phyloP scores from a whole-genome alignment of 257 asterid species.

The Perilla frutescens region DNA sequence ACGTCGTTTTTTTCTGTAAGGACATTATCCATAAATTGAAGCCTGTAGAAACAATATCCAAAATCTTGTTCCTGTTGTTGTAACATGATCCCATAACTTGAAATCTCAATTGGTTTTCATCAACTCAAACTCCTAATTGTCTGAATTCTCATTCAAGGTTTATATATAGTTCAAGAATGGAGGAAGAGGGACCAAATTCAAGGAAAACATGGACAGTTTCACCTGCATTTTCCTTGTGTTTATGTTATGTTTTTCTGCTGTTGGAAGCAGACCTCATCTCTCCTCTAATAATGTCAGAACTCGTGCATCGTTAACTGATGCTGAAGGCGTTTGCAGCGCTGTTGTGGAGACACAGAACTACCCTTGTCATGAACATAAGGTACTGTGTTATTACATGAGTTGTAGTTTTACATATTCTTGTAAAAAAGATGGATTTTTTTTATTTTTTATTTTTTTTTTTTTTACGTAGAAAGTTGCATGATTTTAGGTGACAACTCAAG shows the following conservation, averaged over 20 bases:
- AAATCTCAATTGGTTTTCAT: neutral
- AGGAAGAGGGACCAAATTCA: neutral
- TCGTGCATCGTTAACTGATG: conserved; percentile 17
- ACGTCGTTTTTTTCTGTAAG: no score
- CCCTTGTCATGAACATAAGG: conserved; percentile 49
- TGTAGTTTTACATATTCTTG: neutral
- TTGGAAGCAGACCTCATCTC: conserved; percentile 32
- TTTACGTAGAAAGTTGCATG: neutral
- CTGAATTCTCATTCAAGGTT: conserved; percentile 4
- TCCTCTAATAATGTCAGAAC: neutral
- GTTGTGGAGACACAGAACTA: conserved; percentile 42
- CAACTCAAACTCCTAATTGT: conserved; percentile 18
- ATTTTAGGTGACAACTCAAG: conserved; percentile 45
- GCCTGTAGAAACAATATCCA: no score
- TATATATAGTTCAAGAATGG: conserved; percentile 14
- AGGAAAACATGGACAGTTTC: conserved; percentile 23
- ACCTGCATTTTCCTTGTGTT: conserved; percentile 15
- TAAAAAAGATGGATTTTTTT: no score
- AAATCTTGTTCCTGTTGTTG: no score
- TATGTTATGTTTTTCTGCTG: conserved; percentile 26
- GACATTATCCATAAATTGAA: no score
- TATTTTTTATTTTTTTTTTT: neutral
- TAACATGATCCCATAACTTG: no score
- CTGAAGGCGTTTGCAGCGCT: conserved; percentile 44
- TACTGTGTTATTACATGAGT: neutral